A percentile compares a stretch with the other conserved stretches of the same genome.
phyloP scores from a whole-genome alignment of 306 rosid species.

The Gastrolobium bilobum region DNA sequence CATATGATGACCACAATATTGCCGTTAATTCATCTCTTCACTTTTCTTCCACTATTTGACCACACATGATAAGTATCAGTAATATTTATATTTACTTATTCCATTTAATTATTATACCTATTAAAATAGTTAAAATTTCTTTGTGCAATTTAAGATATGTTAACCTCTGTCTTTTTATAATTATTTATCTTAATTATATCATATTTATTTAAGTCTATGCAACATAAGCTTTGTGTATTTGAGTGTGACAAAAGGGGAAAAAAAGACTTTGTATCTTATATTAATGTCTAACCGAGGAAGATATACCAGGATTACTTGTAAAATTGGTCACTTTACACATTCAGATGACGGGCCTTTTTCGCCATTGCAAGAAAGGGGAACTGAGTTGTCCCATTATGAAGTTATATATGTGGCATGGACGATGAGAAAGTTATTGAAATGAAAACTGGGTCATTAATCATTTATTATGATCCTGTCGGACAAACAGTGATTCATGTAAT shows the following conservation, averaged over 20 bases:
- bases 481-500: conserved; percentile 48
- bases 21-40: conserved; percentile 38
- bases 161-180: not conserved
- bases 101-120: conserved; percentile 25
- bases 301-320: conserved; percentile 51
- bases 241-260: conserved; percentile 39
- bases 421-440: conserved; percentile 52
- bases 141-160: not conserved
- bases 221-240: conserved; percentile 15
- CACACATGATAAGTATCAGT: conserved; percentile 38
- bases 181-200: not conserved
- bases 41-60: conserved; percentile 32
- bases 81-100: conserved; percentile 3
- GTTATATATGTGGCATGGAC: conserved; percentile 51
- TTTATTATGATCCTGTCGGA: conserved; percentile 52
- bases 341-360: conserved; percentile 56
- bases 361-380: conserved; percentile 46
- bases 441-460: conserved; percentile 37
- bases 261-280: conserved; percentile 18
- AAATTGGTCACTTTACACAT: conserved; percentile 51
- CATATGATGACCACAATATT: conserved; percentile 42
- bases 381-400: conserved; percentile 31
- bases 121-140: not conserved
- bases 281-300: conserved; percentile 42
- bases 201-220: not conserved